phyloP scores from a whole-genome alignment of 306 rosid species.

The Vicia villosa region DNA sequence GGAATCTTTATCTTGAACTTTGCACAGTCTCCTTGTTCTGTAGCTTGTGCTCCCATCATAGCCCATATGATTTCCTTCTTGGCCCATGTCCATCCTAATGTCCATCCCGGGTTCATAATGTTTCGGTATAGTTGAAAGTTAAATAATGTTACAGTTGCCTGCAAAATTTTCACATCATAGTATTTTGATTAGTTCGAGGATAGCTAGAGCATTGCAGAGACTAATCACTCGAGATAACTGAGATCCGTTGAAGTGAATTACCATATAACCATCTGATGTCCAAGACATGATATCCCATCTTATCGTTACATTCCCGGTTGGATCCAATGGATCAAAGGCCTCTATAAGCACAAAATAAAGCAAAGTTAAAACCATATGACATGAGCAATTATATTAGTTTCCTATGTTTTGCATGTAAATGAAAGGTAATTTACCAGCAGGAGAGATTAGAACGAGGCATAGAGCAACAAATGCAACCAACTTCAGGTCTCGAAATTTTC shows the following conservation, averaged over 20 bases:
- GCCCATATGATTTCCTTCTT: slow-evolving; percentile 76
- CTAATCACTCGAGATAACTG: not conserved
- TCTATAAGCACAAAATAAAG: slow-evolving; percentile 37
- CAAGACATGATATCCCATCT: slow-evolving; percentile 76
- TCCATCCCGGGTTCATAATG: slow-evolving; percentile 75
- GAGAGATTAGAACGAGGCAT: slow-evolving; percentile 41
- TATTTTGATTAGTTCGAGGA: not conserved
- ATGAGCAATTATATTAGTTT: not conserved
- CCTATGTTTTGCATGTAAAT: not conserved
- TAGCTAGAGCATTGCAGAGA: not conserved
- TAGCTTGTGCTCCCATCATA: slow-evolving; percentile 77
- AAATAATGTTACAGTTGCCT: slow-evolving; percentile 80
- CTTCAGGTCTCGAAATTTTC: slow-evolving; percentile 30
- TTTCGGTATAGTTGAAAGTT: slow-evolving; percentile 76
- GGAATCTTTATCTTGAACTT: slow-evolving; percentile 65
- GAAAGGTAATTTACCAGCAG: slow-evolving; percentile 44
- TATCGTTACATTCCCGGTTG: slow-evolving; percentile 64
- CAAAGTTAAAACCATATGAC: not conserved
- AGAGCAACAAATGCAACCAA: slow-evolving; percentile 43
- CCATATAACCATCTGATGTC: slow-evolving; percentile 73
- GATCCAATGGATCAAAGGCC: slow-evolving; percentile 74
- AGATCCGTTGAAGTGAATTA: slow-evolving; percentile 8
- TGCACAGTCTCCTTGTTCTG: slow-evolving; percentile 85
- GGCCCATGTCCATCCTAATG: slow-evolving; percentile 78
- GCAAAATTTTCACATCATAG: slow-evolving; percentile 14